Evolutionary conservation across 2,329 filamentous ascomycete species (phyloP).

Genomic region (Alternaria conjuncta): DNA sequence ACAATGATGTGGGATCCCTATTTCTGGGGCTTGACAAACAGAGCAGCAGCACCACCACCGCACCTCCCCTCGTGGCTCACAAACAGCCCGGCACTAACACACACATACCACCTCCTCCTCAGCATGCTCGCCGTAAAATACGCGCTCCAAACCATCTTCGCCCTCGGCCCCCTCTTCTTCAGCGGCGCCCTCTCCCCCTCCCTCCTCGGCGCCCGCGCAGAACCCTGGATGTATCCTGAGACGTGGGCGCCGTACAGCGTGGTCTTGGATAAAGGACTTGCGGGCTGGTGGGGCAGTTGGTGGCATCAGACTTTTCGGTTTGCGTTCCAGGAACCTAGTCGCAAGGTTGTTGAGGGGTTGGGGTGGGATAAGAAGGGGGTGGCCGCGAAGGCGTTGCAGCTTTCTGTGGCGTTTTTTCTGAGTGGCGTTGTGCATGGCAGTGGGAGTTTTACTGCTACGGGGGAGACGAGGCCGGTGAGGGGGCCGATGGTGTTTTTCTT

Average conservation of each 20-base stretch:
- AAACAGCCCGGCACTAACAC: conserved; percentile 55
- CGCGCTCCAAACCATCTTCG: conserved; percentile 68
- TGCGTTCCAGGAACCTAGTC: conserved; percentile 68
- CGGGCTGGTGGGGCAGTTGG: conserved; percentile 82
- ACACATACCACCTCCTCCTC: conserved; percentile 63
- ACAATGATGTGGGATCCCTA: conserved; percentile 79
- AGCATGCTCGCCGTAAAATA: conserved; percentile 63
- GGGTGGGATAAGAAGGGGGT: conserved; percentile 39
- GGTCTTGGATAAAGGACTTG: conserved; percentile 72
- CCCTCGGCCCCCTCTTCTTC: conserved; percentile 67
- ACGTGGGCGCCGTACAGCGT: conserved; percentile 60
- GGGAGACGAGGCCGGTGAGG: conserved; percentile 55
- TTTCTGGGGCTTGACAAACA: conserved; percentile 65
- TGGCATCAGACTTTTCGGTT: conserved; percentile 93
- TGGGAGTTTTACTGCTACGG: conserved; percentile 72
- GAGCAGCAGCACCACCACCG: conserved; percentile 48
- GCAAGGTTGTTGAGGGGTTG: conserved; percentile 51
- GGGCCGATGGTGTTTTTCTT: conserved; percentile 72
- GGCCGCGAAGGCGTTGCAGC: conserved; percentile 49
- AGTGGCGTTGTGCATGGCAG: conserved; percentile 73
- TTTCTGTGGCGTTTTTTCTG: conserved; percentile 66
- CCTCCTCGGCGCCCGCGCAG: conserved; percentile 65
- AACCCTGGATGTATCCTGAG: conserved; percentile 68
- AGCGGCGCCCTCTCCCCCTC: conserved; percentile 64
- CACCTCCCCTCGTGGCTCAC: conserved; percentile 54